A percentile compares a stretch with the other conserved stretches of the same genome.
Conservation (phyloP, 192 early-diverging fungal genomes). For the Hyaloraphidium curvatum region DNA sequence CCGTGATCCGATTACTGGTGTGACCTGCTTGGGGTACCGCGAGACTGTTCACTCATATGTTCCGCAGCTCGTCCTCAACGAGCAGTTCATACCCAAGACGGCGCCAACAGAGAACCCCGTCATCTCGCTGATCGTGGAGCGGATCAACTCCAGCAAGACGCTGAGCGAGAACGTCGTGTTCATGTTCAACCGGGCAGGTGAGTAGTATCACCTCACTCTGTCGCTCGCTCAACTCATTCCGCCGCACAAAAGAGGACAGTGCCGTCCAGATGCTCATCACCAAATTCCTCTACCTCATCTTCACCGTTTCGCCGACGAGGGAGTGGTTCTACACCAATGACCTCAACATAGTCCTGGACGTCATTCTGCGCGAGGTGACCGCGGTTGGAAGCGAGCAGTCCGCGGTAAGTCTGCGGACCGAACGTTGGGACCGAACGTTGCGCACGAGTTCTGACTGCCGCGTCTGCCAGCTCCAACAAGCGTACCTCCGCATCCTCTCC, state of each 20-base stretch:
- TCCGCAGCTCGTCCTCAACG: conserved; percentile 33
- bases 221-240: not conserved
- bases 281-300: conserved; percentile 48
- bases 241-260: conserved; percentile 22
- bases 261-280: conserved; percentile 35
- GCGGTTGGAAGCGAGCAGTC: no score
- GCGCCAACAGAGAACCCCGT: conserved; percentile 27
- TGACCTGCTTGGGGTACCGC: not conserved
- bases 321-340: conserved; percentile 89
- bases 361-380: conserved; percentile 69
- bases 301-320: conserved; percentile 34
- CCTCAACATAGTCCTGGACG: conserved; percentile 66
- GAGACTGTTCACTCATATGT: not conserved
- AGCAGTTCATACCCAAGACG: conserved; percentile 43
- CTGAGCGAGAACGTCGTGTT: conserved; percentile 80
- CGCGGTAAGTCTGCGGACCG: no score
- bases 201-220: conserved; percentile 7
- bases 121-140: conserved; percentile 20
- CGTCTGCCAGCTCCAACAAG: no score
- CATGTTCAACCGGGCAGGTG: conserved; percentile 76
- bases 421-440: no score
- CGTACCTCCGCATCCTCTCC: no score
- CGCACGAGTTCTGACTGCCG: no score
- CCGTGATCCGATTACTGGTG: conserved; percentile 26
- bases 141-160: conserved; percentile 46